A percentile compares a stretch with the other conserved stretches of the same genome.
phyloP scores from a whole-genome alignment of 2,329 filamentous ascomycete species.

The Xylaria sp. region DNA sequence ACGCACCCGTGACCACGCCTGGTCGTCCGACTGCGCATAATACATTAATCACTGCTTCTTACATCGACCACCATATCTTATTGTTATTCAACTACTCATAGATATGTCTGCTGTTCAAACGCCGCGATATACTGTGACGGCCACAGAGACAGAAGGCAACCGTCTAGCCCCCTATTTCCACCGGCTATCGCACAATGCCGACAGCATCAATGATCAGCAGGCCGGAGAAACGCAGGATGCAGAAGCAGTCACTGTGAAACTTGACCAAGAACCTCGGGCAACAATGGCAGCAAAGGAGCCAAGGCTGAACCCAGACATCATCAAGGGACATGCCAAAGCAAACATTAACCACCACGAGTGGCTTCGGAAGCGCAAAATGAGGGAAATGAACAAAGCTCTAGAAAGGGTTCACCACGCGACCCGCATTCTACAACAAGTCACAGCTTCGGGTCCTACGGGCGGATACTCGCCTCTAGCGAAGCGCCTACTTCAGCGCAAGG shows the following conservation, averaged over 20 bases:
- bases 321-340: not conserved
- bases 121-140: not conserved
- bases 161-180: not conserved
- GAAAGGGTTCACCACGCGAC: not conserved
- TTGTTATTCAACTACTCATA: not conserved
- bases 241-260: not conserved
- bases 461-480: not conserved
- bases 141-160: not conserved
- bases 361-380: not conserved
- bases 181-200: not conserved
- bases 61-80: not conserved
- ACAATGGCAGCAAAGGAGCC: not conserved
- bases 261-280: not conserved
- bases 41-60: not conserved
- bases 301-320: not conserved
- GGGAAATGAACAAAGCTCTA: not conserved
- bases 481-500: not conserved
- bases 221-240: not conserved
- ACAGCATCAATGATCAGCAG: not conserved
- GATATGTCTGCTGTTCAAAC: not conserved
- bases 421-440: not conserved
- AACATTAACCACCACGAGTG: not conserved
- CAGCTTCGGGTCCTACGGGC: not conserved
- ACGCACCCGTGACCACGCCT: not conserved
- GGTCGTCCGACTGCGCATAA: not conserved